Evolutionary conservation across 1,139 yeast genomes (phyloP), one percentile per base, ranked within the genome.

Genomic region (Eremothecium gossypii): DNA sequence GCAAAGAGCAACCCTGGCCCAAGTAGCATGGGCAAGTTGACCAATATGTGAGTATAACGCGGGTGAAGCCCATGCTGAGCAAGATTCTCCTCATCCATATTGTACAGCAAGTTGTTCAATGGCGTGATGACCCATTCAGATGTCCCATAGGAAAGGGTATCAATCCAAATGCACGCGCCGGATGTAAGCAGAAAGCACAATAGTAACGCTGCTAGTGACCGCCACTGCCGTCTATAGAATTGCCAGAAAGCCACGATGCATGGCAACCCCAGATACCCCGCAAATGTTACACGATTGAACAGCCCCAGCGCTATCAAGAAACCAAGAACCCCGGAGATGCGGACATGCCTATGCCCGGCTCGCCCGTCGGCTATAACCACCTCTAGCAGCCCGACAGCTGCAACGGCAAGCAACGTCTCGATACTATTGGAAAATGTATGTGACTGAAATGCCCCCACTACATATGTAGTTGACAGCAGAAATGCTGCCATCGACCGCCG

Each of bases 401-500:
- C 52, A 32, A 87, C 55, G 14, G 91, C 65, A 29, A 87, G 49
- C 14, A 78, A 66, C 0, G 97, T 85, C 54, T 93, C 99, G 3
- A 85, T 60, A 27, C 89, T 76, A 58, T 93, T 93, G 30, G 96
- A 84, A 55, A 93, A 85, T 2, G 94, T 79, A 58, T 89, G 97
- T 1, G 85, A 71, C 58, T 91, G 97, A 54, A 79, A 81, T 0
- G 82, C 77, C 67, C 85, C 70, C 0, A 95, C 80, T 9, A 87
- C 71, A 57, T 83, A 91, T 1, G 95, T 83, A 0, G 95, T 79
- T 60, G 77, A 78, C 12, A 77, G 71, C 52, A 85, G 79, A 41
- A 81, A 73, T 14, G 77, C 60, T 0, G 83, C 76, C 55, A 81
- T 82, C 32, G 80, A 62, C 41, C 81, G 65, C 57, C 82, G 87